A percentile compares a stretch with the other conserved stretches of the same genome.
These are phyloP conservation scores for Cyberlindnera lachancei DNA, from an alignment of 805 yeast species.

Conservation along the genomic window DNA sequence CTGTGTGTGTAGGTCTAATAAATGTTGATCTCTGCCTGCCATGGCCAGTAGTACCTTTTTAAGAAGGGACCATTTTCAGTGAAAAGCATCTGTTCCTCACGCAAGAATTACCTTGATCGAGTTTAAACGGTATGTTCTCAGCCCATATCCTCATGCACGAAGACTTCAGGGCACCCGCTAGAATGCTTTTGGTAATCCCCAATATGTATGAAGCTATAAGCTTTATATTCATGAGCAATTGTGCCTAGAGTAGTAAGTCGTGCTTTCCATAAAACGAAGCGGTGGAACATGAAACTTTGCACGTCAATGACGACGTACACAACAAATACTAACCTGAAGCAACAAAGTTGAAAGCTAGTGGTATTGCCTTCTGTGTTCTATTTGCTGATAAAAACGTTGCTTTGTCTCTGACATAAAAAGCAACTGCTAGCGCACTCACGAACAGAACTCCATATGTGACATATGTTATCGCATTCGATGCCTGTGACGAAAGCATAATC, in stretches of 20 bases:
- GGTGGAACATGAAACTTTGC: too few species aligned
- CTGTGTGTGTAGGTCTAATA: too few species aligned
- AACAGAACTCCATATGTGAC: slow-evolving; percentile 50
- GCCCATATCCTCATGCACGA: slow-evolving; percentile 29
- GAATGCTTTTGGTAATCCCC: too few species aligned
- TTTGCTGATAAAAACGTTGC: slow-evolving; percentile 62
- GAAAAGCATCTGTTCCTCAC: slow-evolving; percentile 46
- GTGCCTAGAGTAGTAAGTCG: too few species aligned
- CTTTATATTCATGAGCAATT: too few species aligned
- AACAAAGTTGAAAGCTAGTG: slow-evolving; percentile 79
- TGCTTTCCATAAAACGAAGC: too few species aligned
- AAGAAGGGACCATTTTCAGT: slow-evolving; percentile 62
- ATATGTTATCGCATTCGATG: slow-evolving; percentile 59
- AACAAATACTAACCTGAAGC: slow-evolving; percentile 70
- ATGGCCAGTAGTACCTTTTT: too few species aligned
- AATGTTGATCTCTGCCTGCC: too few species aligned
- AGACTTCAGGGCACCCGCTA: slow-evolving; percentile 12
- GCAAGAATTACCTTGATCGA: slow-evolving; percentile 81
- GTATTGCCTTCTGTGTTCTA: slow-evolving; percentile 72
- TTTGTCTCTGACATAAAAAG: slow-evolving; percentile 46
- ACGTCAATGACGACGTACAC: neutral
- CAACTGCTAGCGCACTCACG: slow-evolving; percentile 47
- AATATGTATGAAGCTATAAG: too few species aligned
- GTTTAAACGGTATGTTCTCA: slow-evolving; percentile 72
- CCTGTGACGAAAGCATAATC: slow-evolving; percentile 37